These are phyloP conservation scores for Pochonia chlamydosporia DNA, from an alignment of 2,329 filamentous ascomycete species.

Conservation along the genomic window DNA sequence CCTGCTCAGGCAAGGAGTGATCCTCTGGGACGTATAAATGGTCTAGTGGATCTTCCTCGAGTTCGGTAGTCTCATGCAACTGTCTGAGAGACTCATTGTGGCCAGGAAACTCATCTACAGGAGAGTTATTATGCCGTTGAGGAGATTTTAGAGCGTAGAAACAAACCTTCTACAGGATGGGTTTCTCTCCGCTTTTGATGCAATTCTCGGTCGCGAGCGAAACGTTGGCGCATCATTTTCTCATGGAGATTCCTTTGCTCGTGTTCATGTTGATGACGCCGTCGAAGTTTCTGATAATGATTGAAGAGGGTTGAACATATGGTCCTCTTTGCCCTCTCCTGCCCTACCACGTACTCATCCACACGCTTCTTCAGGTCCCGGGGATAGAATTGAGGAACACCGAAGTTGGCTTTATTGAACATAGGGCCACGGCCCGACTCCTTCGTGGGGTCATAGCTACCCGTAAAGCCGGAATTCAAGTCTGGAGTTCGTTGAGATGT, in stretches of 20 bases:
- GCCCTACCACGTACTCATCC: conserved; percentile 93
- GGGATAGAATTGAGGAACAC: conserved; percentile 59
- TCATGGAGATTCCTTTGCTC: conserved; percentile 51
- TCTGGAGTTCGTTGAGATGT: conserved; percentile 37
- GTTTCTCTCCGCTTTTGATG: conserved; percentile 49
- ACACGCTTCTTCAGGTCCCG: conserved; percentile 78
- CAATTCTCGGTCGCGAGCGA: conserved; percentile 59
- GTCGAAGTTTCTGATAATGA: conserved; percentile 84
- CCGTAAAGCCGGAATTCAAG: conserved; percentile 53
- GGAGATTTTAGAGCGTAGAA: no score
- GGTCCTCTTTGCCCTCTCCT: conserved; percentile 90
- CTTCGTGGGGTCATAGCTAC: conserved; percentile 50
- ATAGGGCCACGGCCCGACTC: conserved; percentile 53
- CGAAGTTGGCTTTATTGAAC: conserved; percentile 51
- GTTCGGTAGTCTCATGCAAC: conserved; percentile 29
- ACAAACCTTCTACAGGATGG: conserved; percentile 76
- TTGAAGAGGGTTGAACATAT: conserved; percentile 93
- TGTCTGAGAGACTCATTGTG: conserved; percentile 42
- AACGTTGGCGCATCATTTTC: conserved; percentile 64
- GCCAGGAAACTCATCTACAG: conserved; percentile 49
- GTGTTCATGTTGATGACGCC: conserved; percentile 73
- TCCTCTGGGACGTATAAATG: conserved; percentile 47
- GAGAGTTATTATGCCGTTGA: conserved; percentile 27
- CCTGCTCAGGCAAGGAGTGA: conserved; percentile 32
- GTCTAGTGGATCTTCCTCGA: conserved; percentile 27